phyloP scores from a whole-genome alignment of 305 asterid species.

The Fraxinus albicans region DNA sequence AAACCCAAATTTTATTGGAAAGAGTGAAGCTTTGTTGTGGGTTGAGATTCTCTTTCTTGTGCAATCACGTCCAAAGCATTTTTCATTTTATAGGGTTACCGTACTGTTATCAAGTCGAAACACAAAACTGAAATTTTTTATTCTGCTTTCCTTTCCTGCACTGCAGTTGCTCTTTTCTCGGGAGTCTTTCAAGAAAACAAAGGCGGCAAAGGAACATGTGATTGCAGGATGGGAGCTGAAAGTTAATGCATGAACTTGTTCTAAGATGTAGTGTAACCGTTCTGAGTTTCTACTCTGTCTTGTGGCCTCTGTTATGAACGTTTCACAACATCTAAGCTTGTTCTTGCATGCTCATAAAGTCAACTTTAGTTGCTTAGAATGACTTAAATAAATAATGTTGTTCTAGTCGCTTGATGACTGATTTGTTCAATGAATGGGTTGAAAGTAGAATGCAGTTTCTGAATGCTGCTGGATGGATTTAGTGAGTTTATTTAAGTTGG shows the following conservation, averaged over 20 bases:
- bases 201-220: slow-evolving; percentile 49
- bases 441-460: not conserved
- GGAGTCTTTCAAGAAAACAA: slow-evolving; percentile 68
- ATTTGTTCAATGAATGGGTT: not conserved
- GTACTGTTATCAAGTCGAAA: not conserved
- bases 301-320: not conserved
- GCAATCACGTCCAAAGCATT: not conserved
- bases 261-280: not conserved
- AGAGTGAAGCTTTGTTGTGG: not conserved
- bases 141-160: not conserved
- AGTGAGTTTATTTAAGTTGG: not conserved
- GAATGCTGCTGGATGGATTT: not conserved
- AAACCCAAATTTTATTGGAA: not conserved
- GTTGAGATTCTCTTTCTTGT: not conserved
- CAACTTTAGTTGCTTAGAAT: not conserved
- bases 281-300: not conserved
- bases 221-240: slow-evolving; percentile 79
- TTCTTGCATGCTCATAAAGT: not conserved
- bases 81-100: not conserved
- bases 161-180: slow-evolving; percentile 51
- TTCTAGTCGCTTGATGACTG: not conserved
- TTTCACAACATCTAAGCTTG: not conserved
- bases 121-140: not conserved
- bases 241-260: slow-evolving; percentile 44
- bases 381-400: not conserved